These are phyloP conservation scores for Trichosporon inkin DNA, from an alignment of 1,284 basidiomycete species.

Conservation along the genomic window DNA sequence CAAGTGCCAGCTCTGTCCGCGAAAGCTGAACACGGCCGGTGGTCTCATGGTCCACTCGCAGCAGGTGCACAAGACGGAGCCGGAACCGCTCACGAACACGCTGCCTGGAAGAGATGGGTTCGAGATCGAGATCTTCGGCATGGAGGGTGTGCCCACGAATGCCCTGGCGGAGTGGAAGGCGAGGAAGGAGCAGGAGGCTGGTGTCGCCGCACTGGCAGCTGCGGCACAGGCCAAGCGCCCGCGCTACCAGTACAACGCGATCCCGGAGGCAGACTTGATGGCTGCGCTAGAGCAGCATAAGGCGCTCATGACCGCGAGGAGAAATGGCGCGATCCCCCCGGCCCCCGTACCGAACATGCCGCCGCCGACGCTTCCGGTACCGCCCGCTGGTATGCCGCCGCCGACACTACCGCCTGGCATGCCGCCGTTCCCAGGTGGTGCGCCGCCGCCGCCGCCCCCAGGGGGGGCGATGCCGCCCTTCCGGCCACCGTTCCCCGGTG, in stretches of 20 bases:
- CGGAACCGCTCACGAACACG: slow-evolving; percentile 97
- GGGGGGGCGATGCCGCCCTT: slow-evolving; percentile 10
- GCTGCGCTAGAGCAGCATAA: slow-evolving; percentile 85
- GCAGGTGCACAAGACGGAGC: slow-evolving; percentile 96
- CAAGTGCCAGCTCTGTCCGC: slow-evolving; percentile 92
- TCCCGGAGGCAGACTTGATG: slow-evolving; percentile 77
- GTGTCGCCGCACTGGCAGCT: slow-evolving; percentile 67
- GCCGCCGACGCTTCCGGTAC: slow-evolving; percentile 28
- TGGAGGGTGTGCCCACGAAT: slow-evolving; percentile 94
- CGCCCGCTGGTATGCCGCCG: slow-evolving; percentile 32
- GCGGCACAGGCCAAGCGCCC: slow-evolving; percentile 70
- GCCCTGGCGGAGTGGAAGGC: slow-evolving; percentile 94
- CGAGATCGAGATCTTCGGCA: slow-evolving; percentile 98
- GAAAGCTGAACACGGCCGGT: slow-evolving; percentile 89
- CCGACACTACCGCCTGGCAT: slow-evolving; percentile 41
- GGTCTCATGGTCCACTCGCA: slow-evolving; percentile 98
- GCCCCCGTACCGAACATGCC: slow-evolving; percentile 41
- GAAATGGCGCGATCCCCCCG: slow-evolving; percentile 49
- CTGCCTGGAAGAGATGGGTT: slow-evolving; percentile 94
- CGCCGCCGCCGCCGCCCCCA: slow-evolving; percentile 19
- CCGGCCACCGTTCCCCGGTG: slow-evolving; percentile 21
- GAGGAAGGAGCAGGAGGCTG: slow-evolving; percentile 85
- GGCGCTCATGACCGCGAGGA: slow-evolving; percentile 74
- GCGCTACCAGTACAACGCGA: slow-evolving; percentile 72
- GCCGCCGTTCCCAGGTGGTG: slow-evolving; percentile 29